Percentiles rank a stretch among this genome's conserved stretches.
Conservation (phyloP, 2,329 filamentous ascomycete species). For the Monosporascus sp. region DNA sequence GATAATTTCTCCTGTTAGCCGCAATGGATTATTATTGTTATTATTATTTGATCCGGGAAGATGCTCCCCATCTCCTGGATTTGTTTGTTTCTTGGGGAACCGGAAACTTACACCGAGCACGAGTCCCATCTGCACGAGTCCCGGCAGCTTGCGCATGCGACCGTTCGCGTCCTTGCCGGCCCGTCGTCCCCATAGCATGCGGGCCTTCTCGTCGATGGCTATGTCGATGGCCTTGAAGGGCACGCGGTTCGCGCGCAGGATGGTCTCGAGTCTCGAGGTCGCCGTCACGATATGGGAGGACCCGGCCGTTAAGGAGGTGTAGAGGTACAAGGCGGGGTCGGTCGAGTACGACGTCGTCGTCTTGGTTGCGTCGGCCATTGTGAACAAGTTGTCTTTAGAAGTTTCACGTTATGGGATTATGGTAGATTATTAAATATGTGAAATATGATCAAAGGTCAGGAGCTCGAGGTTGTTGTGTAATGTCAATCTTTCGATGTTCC, state of each 20-base stretch:
- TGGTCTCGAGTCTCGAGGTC: slow-evolving; percentile 91
- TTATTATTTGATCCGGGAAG: background rate
- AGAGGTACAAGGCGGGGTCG: slow-evolving; percentile 80
- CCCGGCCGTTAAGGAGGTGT: slow-evolving; percentile 91
- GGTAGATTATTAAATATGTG: background rate
- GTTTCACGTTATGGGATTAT: background rate
- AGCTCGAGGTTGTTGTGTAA: background rate
- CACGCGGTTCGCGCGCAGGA: slow-evolving; percentile 89
- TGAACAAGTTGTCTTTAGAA: background rate
- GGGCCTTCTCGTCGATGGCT: slow-evolving; percentile 82
- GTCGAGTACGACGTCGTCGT: slow-evolving; percentile 39
- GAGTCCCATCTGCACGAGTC: slow-evolving; percentile 78
- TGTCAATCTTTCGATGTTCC: no score
- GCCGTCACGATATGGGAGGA: slow-evolving; percentile 95
- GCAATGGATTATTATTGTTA: background rate
- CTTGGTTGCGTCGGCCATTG: slow-evolving; percentile 3
- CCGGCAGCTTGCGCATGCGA: slow-evolving; percentile 72
- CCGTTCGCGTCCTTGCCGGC: slow-evolving; percentile 64
- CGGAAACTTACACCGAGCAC: slow-evolving; percentile 70
- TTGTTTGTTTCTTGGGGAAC: background rate
- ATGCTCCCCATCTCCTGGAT: background rate
- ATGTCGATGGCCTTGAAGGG: slow-evolving; percentile 91
- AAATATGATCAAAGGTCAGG: background rate
- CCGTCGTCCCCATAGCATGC: slow-evolving; percentile 81
- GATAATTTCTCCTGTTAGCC: background rate